Evolutionary conservation across 225 moss, liverwort and hornwort genomes (phyloP).

Genomic region (Bryum argenteum): DNA sequence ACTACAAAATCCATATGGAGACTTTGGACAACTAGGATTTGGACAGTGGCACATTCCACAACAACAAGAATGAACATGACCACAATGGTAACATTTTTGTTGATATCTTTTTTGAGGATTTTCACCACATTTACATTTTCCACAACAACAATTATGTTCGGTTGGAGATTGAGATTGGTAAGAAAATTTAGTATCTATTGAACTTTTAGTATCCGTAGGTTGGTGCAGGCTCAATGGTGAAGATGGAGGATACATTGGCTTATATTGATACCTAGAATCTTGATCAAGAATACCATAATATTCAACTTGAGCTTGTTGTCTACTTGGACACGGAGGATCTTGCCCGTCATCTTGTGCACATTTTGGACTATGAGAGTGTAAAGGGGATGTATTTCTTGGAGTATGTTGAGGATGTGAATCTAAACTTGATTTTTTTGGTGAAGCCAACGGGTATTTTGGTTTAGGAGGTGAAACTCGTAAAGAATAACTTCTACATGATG

Average conservation of each 20-base stretch:
- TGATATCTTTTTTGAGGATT: not conserved
- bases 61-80: conserved; percentile 49
- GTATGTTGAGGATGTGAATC: not conserved
- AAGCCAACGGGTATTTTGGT: too few species aligned
- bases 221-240: not conserved
- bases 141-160: conserved; percentile 51
- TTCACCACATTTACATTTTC: conserved; percentile 40
- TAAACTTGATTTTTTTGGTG: not conserved
- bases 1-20: conserved; percentile 17
- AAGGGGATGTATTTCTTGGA: accelerated
- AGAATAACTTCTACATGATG: not conserved
- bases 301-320: conserved; percentile 27
- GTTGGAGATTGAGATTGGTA: not conserved
- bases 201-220: not conserved
- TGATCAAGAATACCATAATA: not conserved
- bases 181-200: not conserved
- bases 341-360: conserved; percentile 30
- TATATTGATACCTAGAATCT: not conserved
- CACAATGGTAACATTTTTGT: conserved; percentile 35
- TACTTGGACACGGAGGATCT: conserved; percentile 36
- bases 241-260: not conserved
- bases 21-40: conserved; percentile 39
- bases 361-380: conserved; percentile 24
- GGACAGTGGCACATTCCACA: conserved; percentile 47
- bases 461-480: not conserved